These are phyloP conservation scores for Agrostemma githago DNA, from an alignment of 148 eudicot species.

Conservation along the genomic window DNA sequence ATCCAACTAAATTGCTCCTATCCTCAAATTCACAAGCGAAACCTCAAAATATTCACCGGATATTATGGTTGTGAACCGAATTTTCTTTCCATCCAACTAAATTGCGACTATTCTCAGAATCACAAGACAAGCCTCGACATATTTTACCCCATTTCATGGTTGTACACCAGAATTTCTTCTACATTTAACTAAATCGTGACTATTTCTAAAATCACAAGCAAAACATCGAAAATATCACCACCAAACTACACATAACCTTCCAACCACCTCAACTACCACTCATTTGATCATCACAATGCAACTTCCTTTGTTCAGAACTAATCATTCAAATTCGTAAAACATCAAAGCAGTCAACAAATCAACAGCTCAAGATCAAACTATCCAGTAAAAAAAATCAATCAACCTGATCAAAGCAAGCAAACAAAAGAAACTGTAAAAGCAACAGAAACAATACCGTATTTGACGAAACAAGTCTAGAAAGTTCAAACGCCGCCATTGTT, in stretches of 20 bases:
- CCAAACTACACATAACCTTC: no score
- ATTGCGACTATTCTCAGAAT: no score
- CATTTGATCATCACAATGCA: not conserved
- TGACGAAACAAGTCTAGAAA: not conserved
- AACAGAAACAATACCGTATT: constrained; percentile 37
- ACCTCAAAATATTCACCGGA: no score
- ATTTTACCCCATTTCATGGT: no score
- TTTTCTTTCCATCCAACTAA: no score
- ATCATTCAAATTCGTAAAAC: not conserved
- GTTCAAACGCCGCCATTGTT: constrained; percentile 40
- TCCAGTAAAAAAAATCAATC: not conserved
- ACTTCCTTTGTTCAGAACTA: not conserved
- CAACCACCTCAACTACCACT: not conserved
- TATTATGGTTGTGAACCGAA: no score
- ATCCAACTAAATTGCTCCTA: no score
- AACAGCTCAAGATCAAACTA: not conserved
- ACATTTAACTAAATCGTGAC: no score
- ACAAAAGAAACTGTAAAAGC: not conserved
- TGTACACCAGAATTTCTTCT: no score
- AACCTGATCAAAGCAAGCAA: not conserved
- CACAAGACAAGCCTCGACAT: no score
- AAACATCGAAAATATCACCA: not conserved
- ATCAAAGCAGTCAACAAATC: not conserved
- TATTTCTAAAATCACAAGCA: not conserved
- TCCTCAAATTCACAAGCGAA: no score